Evolutionary conservation across 169 alveolate genomes (phyloP), one percentile per base, ranked within the genome.

Genomic region (Babesia sp.): DNA sequence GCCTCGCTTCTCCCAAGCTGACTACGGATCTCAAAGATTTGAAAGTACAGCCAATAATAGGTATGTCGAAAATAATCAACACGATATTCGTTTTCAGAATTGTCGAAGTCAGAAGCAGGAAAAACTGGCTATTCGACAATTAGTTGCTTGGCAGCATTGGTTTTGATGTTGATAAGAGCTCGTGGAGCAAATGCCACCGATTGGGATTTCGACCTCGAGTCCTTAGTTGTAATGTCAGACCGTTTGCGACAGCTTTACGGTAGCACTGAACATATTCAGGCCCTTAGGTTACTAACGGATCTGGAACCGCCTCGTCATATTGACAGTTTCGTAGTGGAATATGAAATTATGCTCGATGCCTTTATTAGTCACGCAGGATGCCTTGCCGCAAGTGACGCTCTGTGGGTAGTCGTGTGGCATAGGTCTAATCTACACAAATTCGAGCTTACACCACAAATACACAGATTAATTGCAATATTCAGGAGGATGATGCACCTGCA

Each of bases 401-500:
- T 64, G 20, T 54, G 51, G 20, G 48, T 50, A 41, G 18, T 46
- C 1, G 39, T 31, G 24, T 48, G 64, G 74, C 28, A 50, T 29
- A 34, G 34, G 4, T 31, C 74, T 5, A 34, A 24, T 1, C 59
- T 50, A 7, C 33, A 48, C 41, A 37, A 45, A 26, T 48, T 64
- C 50, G 26, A 20, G 1, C 12, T 64, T 1, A n/a, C 74, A 16
- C 51, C 74, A 7, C 6, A 18, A 12, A 34, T 64, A 28, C 61
- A 64, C 24, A 9, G 24, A 3, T 2, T 69, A 3, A 53, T 51
- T 9, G 33, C 26, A 5, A 33, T 29, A 5, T 39, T 69, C 57
- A 51, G 69, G 26, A 9, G 57, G 57, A 6, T 55, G 34, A 8
- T 69, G 70, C 71, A 58, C 44, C 12, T 20, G 39, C 71, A 69